phyloP scores from a whole-genome alignment of 176 grass and related monocot species.

The Thinopyrum elongatum region DNA sequence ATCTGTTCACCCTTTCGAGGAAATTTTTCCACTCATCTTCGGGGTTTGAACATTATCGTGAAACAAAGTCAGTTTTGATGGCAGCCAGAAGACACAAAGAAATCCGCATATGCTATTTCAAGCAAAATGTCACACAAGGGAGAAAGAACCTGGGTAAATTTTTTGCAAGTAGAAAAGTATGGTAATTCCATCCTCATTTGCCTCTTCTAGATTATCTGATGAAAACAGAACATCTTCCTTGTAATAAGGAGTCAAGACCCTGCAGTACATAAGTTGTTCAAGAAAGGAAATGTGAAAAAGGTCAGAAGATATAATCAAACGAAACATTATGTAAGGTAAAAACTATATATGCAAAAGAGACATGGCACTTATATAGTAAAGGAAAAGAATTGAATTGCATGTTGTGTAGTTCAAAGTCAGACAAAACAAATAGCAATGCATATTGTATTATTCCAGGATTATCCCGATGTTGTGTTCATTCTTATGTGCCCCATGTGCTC shows the following conservation, averaged over 20 bases:
- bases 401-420: background rate
- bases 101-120: slow-evolving; percentile 1
- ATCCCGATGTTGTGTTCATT: background rate
- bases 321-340: background rate
- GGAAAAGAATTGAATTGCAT: background rate
- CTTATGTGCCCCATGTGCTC: background rate
- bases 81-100: slow-evolving; percentile 7
- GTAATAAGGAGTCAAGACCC: slow-evolving; percentile 95
- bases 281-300: slow-evolving; percentile 13
- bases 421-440: background rate
- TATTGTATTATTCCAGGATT: background rate
- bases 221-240: slow-evolving; percentile 98
- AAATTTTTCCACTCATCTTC: slow-evolving; percentile 99
- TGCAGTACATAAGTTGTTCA: slow-evolving; percentile 38
- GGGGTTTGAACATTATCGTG: slow-evolving; percentile 10
- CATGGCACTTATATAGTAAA: background rate
- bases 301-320: slow-evolving; percentile 10
- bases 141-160: slow-evolving; percentile 87
- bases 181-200: slow-evolving; percentile 96
- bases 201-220: slow-evolving; percentile 58
- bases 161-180: slow-evolving; percentile 99
- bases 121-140: background rate
- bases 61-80: slow-evolving; percentile 21
- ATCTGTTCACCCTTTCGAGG: slow-evolving; percentile 53
- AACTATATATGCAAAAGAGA: slow-evolving; percentile 6